phyloP scores from a whole-genome alignment of 768 basidiomycete genomes.

The Rhodotorula paludigena region DNA sequence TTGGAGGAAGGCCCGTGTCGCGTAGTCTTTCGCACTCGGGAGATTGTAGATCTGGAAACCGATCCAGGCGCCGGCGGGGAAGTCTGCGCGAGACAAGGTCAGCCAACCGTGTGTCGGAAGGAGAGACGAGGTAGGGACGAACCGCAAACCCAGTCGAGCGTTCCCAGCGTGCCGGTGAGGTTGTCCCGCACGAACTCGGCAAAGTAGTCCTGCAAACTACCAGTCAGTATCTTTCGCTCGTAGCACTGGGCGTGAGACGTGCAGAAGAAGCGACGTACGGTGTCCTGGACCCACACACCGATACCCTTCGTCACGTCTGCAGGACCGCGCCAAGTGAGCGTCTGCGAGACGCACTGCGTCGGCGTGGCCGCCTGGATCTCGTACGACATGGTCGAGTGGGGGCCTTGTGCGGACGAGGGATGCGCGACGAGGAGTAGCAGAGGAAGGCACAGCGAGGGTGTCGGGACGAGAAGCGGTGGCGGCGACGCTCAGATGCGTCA shows the following conservation, averaged over 20 bases:
- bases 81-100: neutral
- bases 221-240: neutral
- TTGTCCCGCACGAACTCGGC: neutral
- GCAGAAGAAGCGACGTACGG: neutral
- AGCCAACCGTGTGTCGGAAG: neutral
- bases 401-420: neutral
- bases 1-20: neutral
- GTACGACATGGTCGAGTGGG: neutral
- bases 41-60: neutral
- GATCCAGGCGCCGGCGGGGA: slow-evolving; percentile 14
- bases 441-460: too few species aligned
- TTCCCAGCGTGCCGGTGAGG: neutral
- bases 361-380: neutral
- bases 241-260: too few species aligned
- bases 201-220: neutral
- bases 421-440: neutral
- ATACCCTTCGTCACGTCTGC: neutral
- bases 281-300: neutral
- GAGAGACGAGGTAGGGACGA: neutral
- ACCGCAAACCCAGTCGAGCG: neutral
- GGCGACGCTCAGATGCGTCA: too few species aligned
- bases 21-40: neutral
- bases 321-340: neutral
- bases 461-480: too few species aligned
- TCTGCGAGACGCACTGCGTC: slow-evolving; percentile 2